Base-by-base conservation (phyloP, 2,329 filamentous ascomycete species). In the Neopestalotiopsis sp. region DNA sequence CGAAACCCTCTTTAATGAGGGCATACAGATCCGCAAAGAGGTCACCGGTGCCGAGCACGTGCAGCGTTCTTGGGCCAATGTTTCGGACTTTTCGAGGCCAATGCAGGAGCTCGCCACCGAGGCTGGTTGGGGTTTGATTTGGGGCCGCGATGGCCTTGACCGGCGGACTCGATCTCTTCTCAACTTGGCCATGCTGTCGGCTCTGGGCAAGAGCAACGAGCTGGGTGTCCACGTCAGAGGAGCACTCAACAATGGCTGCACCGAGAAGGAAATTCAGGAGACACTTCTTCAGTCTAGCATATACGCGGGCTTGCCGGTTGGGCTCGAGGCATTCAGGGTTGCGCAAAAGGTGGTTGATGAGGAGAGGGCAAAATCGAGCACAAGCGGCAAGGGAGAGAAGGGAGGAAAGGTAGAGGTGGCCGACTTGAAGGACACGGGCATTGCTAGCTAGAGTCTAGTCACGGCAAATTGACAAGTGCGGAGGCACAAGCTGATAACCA, bases 61-160 rank as follows among this genome's bases (percentile, higher is more conserved):
- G 9, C n/a, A 67, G 30, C 65, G 65, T 52, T 67, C 65, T 7
- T 67, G 65, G 65, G 65, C 30, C 52, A 60, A 59, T 45, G 65
- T 60, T 4, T 42, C 65, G 7, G 65, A 67, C 42, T 67, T 67
- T 20, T 67, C 65, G 7, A 56, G 56, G 28, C 65, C 65, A 17
- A 67, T 67, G 65, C 65, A 67, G 30, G 65, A 67, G 65, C 65
- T 67, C 4, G 65, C 65, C 52, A 67, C 65, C 9, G 65, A 67
- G 38, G 65, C 65, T 12, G 65, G 65, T 34, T 67, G 65, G 65
- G 65, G 65, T 30, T 28, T 67, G 32, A 67, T 67, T 32, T 67
- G 65, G 65, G 65, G 65, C 10, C 65, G 65, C 7, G 32, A 24
- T 1, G 65, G 65, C 20, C 56, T 67, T 10, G 65, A 67, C 65